A percentile compares a stretch with the other conserved stretches of the same genome.
These are phyloP conservation scores for Exserohilum rostratum DNA, from an alignment of 2,329 filamentous ascomycete species.

Conservation along the genomic window DNA sequence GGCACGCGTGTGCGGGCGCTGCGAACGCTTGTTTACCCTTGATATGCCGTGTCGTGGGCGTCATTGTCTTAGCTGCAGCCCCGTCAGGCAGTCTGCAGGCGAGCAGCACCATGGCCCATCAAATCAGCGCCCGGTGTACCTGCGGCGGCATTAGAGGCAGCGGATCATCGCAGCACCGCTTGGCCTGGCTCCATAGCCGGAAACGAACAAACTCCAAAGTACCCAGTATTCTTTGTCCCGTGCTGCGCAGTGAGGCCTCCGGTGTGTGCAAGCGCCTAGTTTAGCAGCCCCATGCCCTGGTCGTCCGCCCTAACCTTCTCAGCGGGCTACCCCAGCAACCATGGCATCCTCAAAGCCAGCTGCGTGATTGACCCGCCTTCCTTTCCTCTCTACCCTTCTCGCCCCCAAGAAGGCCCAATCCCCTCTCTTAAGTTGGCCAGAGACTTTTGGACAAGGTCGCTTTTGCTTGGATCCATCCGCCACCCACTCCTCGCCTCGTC, in stretches of 20 bases:
- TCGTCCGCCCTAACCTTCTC: conserved; percentile 34
- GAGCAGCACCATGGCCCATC: conserved; percentile 12
- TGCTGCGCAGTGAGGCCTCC: conserved; percentile 33
- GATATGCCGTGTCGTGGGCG: neutral
- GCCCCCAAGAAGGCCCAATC: conserved; percentile 47
- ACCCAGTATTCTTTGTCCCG: conserved; percentile 22
- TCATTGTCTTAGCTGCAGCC: conserved; percentile 16
- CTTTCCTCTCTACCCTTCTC: conserved; percentile 46
- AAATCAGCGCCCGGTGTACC: conserved; percentile 21
- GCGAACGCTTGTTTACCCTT: conserved; percentile 23
- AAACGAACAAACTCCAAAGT: conserved; percentile 27
- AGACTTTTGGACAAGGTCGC: conserved; percentile 33
- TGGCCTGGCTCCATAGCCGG: conserved; percentile 25
- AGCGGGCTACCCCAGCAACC: conserved; percentile 34
- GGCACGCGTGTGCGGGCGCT: neutral
- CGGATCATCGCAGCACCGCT: conserved; percentile 29
- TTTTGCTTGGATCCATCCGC: conserved; percentile 17
- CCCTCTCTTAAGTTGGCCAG: conserved; percentile 29
- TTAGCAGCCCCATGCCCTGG: conserved; percentile 30
- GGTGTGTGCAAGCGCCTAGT: conserved; percentile 36
- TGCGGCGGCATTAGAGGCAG: conserved; percentile 22
- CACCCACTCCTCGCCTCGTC: neutral
- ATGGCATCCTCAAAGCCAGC: conserved; percentile 46
- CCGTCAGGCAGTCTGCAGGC: neutral
- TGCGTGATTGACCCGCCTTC: conserved; percentile 38